Conservation (phyloP, 768 basidiomycete species). For the Phanerodontia chrysosporium region DNA sequence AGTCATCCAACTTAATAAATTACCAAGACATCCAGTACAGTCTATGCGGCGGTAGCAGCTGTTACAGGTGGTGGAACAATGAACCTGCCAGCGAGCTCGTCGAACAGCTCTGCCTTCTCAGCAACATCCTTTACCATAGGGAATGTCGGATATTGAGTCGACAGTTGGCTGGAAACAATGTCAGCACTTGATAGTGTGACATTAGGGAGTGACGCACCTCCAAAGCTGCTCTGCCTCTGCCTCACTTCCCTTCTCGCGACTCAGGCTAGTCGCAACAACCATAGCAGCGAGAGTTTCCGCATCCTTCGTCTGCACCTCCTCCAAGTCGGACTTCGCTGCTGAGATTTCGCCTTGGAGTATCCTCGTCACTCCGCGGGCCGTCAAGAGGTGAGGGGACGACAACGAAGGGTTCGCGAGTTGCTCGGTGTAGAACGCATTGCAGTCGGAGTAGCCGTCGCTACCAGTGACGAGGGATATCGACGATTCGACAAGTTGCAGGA, state of each 20-base stretch:
- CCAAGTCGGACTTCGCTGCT: slow-evolving; percentile 77
- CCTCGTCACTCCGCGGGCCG: slow-evolving; percentile 75
- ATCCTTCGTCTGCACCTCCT: slow-evolving; percentile 59
- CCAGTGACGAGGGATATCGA: slow-evolving; percentile 72
- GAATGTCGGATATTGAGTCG: slow-evolving; percentile 56
- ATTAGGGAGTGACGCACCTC: slow-evolving; percentile 44
- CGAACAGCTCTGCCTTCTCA: slow-evolving; percentile 61
- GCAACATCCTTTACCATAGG: slow-evolving; percentile 64
- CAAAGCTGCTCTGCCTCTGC: slow-evolving; percentile 67
- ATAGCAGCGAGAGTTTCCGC: slow-evolving; percentile 66
- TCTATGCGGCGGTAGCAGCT: slow-evolving; percentile 8
- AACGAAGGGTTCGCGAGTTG: slow-evolving; percentile 79
- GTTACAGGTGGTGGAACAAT: slow-evolving; percentile 50
- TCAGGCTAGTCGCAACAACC: slow-evolving; percentile 60
- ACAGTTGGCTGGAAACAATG: slow-evolving; percentile 32
- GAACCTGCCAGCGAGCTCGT: slow-evolving; percentile 55
- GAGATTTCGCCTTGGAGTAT: slow-evolving; percentile 71
- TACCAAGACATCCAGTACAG: background rate
- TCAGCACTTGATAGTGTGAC: slow-evolving; percentile 1
- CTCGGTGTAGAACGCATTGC: slow-evolving; percentile 70
- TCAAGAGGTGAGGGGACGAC: slow-evolving; percentile 67
- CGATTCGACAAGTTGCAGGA: slow-evolving; percentile 88
- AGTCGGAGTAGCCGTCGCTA: slow-evolving; percentile 57
- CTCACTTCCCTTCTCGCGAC: slow-evolving; percentile 50
- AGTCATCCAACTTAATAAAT: background rate